Base-by-base conservation (phyloP, 352 stramenopile genomes). In the Pythium monospermum region DNA sequence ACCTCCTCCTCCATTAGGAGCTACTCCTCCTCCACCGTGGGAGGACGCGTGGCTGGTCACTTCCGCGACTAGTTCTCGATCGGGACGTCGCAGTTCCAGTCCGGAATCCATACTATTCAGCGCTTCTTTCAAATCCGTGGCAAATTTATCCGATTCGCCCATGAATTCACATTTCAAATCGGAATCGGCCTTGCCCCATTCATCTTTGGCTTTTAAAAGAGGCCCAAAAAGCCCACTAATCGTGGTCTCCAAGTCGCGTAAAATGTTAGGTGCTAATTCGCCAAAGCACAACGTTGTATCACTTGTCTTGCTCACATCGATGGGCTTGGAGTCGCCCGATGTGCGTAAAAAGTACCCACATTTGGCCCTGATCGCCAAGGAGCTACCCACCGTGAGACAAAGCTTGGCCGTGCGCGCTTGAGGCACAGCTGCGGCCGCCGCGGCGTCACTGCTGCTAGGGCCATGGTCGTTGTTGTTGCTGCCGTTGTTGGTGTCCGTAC, bases 61-160 rank as follows among this genome's bases (percentile, higher is more conserved):
- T 25, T 95, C 78, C 0, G 68, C 66, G 1, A 88, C 44, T 2
- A 93, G 62, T 27, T 91, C 85, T 3, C 79, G 79, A 53, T 96
- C 85, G 3, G 91, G 88, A 12, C 84, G 83, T 12, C 84, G 75
- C 38, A 98, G 69, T 62, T 98, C 93, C 2, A 98, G 75, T 0
- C 96, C 96, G 26, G 87, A 95, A 56, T 96, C 90, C 70, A 98
- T 96, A 65, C 84, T 98, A 53, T 94, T 97, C 6, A 98, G 72
- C 2, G 96, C 92, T 41, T 98, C 95, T 46, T 97, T 96, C 16
- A 98, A 67, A 53, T 96, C 95, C 33, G 71, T 85, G 15, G 94
- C 83, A 64, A 98, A 98, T 44, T 97, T 94, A 16, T 97, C 86
- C 35, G 96, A 97, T 65, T 98, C 95, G 44, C 73, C 78, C 70